Evolutionary conservation across 768 basidiomycete genomes (phyloP), one percentile per base, ranked within the genome.

Genomic region (Cubamyces sp.): DNA sequence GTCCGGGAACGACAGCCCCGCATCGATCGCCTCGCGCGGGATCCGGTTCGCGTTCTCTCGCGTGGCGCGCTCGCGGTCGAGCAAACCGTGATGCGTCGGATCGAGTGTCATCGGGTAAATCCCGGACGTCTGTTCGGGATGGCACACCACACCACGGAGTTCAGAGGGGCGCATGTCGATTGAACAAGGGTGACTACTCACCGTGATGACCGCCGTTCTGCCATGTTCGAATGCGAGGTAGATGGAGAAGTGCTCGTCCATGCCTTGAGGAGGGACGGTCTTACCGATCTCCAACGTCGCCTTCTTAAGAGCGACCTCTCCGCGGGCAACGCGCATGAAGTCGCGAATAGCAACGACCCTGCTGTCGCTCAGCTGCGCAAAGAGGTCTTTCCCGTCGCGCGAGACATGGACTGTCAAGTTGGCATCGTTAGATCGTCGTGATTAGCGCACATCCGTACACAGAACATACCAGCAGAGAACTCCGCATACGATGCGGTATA

Each of bases 371-470:
- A 62, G 45, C 49, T 76, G 64, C 1, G 73, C 64, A 12, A 69
- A 77, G 41, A 80, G 58, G 58, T 77, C 71, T 19, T 66, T 72
- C 9, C 77, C 78, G 47, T 72, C 69, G 1, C 71, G 69, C 5
- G 78, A 78, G 0, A 77, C 77, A 58, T 80, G 79, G 1, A 73
- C 77, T 74, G 58, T 42, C n/a, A 25, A 11, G 11, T 5, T 12
- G 8, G 16, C 5, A 19, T 15, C 28, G 23, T 45, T 16, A 50
- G 19, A 1, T 6, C 2, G 39, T 19, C 3, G 19, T 2, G 12
- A 28, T 12, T 8, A 41, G 26, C 3, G 12, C 34, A 18, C 18
- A 23, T 3, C 3, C 1, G 14, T 15, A 5, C 8, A 15, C 1
- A 37, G 4, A 23, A 54, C 62, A 14, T 6, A 60, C 63, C 58